Evolutionary conservation across 2,329 filamentous ascomycete genomes (phyloP).

Genomic region (Curvularia verruculosa): DNA sequence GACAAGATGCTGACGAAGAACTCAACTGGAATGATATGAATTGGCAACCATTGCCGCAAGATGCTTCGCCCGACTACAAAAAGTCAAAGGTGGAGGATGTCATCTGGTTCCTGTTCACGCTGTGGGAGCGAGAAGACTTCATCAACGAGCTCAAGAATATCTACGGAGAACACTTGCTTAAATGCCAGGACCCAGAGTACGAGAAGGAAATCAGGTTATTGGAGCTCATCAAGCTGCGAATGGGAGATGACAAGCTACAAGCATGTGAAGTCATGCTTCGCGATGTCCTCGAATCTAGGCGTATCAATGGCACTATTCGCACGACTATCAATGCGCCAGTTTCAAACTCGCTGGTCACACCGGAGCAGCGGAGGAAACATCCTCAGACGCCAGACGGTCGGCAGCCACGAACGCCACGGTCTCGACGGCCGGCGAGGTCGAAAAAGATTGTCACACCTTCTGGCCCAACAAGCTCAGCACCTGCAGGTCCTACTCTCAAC

Average conservation of each 20-base stretch:
- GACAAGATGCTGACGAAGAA: conserved; percentile 60
- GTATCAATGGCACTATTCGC: conserved; percentile 66
- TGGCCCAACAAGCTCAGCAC: conserved; percentile 23
- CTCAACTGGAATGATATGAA: conserved; percentile 91
- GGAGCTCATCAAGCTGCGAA: conserved; percentile 83
- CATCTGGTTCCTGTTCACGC: conserved; percentile 84
- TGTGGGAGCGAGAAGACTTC: conserved; percentile 91
- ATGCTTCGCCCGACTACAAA: conserved; percentile 88
- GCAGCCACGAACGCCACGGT: conserved; percentile 33
- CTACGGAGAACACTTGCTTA: conserved; percentile 78
- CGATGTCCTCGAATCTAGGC: conserved; percentile 83
- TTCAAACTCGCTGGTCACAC: conserved; percentile 22
- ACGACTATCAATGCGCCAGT: conserved; percentile 23
- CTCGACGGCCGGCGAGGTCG: conserved; percentile 28
- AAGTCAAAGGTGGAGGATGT: conserved; percentile 88
- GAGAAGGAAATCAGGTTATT: conserved; percentile 82
- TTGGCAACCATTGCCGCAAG: conserved; percentile 91
- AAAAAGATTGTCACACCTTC: conserved; percentile 19
- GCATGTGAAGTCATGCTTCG: conserved; percentile 97
- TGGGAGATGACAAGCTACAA: conserved; percentile 84
- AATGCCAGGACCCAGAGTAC: conserved; percentile 67
- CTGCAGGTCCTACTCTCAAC: conserved; percentile 60
- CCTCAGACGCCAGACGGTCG: conserved; percentile 30
- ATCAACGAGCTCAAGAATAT: conserved; percentile 92
- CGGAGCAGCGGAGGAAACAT: conserved; percentile 21